Evolutionary conservation across 768 basidiomycete genomes (phyloP), one percentile per base, ranked within the genome.

Genomic region (Naganishia vishniacii): DNA sequence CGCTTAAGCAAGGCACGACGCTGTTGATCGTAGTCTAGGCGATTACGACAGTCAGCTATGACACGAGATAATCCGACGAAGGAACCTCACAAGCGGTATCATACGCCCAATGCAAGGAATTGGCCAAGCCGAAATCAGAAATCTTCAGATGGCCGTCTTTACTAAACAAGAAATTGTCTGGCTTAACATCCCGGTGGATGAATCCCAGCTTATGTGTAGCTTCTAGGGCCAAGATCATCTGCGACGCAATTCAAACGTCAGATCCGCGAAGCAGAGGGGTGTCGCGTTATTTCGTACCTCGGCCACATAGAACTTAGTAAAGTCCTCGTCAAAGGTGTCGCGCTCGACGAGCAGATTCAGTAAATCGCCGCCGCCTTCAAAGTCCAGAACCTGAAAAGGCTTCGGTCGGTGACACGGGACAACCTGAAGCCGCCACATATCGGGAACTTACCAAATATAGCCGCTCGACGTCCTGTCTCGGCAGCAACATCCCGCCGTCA

Each of bases 131-230:
- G 76, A 98, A 97, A 78, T 97, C 94, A 73, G 88, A 89, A 64
- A 98, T 84, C 78, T 86, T 87, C 78, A 99, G 88, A 79, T 98
- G 93, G 12, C 93, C 94, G 67, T 89, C 82, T 61, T 88, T 86
- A 77, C 89, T 88, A 80, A 98, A 93, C 59, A 98, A 82, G 81
- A 97, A 98, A 78, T 98, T 97, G 65, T 78, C 77, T 40, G 91
- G 89, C 78, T 95, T 93, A 79, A 97, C 93, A 80, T 99, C 94
- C 66, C 94, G 85, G 80, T 98, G 94, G 72, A 98, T 95, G 80
- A 93, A 98, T 11, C 93, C 93, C 71, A 89, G 86, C 75, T 86
- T 87, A 61, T 95, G 92, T 76, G 91, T 93, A 66, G 87, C 87
- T 76, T 93, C 88, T 67, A 98, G 86, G 31, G 91, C 90, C 20